Evolutionary conservation across 148 eudicot species (phyloP), one percentile per base, ranked within the genome.

Genomic region (Amaranthus hypochondriacus): DNA sequence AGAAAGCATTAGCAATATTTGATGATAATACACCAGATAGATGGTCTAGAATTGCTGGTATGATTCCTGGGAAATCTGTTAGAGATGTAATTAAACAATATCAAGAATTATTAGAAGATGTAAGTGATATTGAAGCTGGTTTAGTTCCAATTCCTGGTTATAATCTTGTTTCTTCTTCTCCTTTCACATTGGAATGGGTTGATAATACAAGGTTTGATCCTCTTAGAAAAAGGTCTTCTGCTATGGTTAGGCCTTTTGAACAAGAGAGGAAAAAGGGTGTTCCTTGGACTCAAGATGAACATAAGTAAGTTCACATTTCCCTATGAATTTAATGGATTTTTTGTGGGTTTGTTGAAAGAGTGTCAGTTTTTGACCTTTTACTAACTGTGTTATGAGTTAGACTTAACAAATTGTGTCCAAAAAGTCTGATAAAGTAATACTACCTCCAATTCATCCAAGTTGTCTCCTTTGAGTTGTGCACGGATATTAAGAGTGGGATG

Each of bases 281-380:
- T 4, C 97, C 99, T 15, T 95, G 99, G 99, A 95, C 99, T 53
- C 92, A 92, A 75, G 97, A 90, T 49, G 97, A 95, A 70, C 99
- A 95, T 83, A 92, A 92, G 99, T 95, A 69, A 78, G 0, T 6
- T 50, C 11, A 10, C 14, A 43, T 12, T 39, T 21, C 6, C 48
- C 15, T 62, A 0, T 5, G 0, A 28, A 28, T 28, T 28, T 28
- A 28, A 28, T 28, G 18, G 18, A 28, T 28, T 0, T 28, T 28
- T 28, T 28, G 39, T 28, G 39, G 39, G 39, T 28, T 28, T 28
- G 39, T 28, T 28, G 39, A 28, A 28, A 28, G 39, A 28, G 39
- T n/a, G 39, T 28, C 39, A 28, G 39, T 28, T 2, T 28, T 28
- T 28, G 39, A 28, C 39, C 39, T 28, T 28, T 28, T 28, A 28